These are phyloP conservation scores for Lipomyces oligophaga DNA, from an alignment of 805 yeast genomes.

Conservation along the genomic window DNA sequence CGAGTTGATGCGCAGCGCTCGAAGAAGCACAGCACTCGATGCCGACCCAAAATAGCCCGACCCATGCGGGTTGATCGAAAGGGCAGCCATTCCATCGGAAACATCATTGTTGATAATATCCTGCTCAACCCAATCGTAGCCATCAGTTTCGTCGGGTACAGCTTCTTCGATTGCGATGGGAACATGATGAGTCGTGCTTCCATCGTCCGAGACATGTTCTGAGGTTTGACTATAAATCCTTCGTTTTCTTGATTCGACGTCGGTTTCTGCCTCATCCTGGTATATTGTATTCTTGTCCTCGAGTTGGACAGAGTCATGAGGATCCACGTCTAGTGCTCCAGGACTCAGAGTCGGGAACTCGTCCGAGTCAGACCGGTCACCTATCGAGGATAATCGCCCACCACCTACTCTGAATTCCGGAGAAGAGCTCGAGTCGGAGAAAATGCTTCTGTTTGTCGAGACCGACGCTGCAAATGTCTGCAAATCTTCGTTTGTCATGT, in stretches of 20 bases:
- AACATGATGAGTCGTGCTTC: conserved; percentile 8
- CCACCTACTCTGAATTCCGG: conserved; percentile 8
- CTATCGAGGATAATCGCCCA: no score
- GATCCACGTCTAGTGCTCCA: conserved; percentile 5
- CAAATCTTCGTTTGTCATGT: no score
- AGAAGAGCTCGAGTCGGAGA: conserved; percentile 11
- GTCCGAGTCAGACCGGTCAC: conserved; percentile 17
- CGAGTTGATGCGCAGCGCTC: conserved; percentile 43
- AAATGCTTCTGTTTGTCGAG: conserved; percentile 2
- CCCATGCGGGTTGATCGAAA: conserved; percentile 48
- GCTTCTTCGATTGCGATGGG: conserved; percentile 33
- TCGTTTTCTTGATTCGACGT: not conserved
- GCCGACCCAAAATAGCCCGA: conserved; percentile 66
- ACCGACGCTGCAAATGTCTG: conserved; percentile 12
- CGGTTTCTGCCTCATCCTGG: not conserved
- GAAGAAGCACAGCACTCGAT: conserved; percentile 54
- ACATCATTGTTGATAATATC: conserved; percentile 37
- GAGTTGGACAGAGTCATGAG: conserved; percentile 1
- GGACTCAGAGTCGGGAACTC: conserved; percentile 7
- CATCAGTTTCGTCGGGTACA: conserved; percentile 47
- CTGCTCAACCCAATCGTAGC: conserved; percentile 60
- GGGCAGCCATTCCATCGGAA: conserved; percentile 63
- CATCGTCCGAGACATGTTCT: not conserved
- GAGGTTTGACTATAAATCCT: not conserved
- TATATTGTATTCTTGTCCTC: not conserved